Evolutionary conservation across 192 early-diverging fungal species (phyloP).

Genomic region (Coemansia sp.): DNA sequence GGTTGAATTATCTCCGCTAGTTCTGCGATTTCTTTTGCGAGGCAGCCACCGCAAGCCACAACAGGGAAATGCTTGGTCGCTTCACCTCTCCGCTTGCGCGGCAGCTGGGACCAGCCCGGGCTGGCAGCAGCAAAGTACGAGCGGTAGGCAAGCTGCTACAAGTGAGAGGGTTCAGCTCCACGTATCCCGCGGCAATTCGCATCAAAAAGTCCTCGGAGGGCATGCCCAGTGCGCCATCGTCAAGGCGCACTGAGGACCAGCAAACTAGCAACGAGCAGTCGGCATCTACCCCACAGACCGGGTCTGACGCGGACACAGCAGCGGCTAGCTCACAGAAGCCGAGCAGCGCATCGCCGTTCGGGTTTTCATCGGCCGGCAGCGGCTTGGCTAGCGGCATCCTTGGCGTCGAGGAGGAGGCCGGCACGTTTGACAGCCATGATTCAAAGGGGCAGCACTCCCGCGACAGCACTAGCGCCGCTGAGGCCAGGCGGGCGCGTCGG

Average conservation of each 20-base stretch:
- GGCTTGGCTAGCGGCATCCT: conserved; percentile 48
- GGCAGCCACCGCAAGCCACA: too few relatives aligned
- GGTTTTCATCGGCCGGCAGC: conserved; percentile 36
- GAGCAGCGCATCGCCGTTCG: conserved; percentile 37
- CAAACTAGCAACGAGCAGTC: neutral
- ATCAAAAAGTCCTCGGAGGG: conserved; percentile 25
- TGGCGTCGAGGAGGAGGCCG: conserved; percentile 8
- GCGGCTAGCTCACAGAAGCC: conserved; percentile 6
- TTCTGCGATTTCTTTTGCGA: too few relatives aligned
- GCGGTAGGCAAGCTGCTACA: neutral
- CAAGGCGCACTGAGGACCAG: too few relatives aligned
- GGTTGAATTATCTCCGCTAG: neutral
- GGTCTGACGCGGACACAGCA: neutral
- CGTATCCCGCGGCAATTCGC: conserved; percentile 16
- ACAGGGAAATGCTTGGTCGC: conserved; percentile 28
- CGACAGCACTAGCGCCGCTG: conserved; percentile 36
- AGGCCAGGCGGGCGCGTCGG: conserved; percentile 46
- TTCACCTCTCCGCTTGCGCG: conserved; percentile 26
- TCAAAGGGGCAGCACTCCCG: conserved; percentile 5
- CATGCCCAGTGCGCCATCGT: too few relatives aligned
- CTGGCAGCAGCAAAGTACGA: neutral
- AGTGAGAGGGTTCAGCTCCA: conserved; percentile 11
- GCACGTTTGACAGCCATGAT: neutral
- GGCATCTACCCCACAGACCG: neutral
- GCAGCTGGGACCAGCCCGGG: conserved; percentile 6